Evolutionary conservation across 192 early-diverging fungal genomes (phyloP).

Genomic region (Coemansia sp.): DNA sequence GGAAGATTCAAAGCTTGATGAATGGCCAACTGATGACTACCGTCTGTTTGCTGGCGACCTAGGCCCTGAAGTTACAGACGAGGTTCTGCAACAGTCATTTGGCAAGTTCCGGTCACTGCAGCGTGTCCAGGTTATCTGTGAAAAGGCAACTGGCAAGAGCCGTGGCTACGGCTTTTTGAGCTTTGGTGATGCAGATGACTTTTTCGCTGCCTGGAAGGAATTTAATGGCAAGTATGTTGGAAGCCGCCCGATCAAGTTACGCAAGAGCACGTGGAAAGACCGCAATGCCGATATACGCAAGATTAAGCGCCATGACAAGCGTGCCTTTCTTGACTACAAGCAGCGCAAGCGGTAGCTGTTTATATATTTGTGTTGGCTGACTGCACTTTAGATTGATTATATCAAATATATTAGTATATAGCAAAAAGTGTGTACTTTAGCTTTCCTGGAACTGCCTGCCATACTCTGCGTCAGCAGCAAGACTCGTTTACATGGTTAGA

Average conservation of each 20-base stretch:
- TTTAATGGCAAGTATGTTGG: constrained; percentile 98
- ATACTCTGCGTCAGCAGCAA: constrained; percentile 29
- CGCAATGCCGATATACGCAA: constrained; percentile 74
- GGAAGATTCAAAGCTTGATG: constrained; percentile 83
- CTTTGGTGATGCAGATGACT: constrained; percentile 89
- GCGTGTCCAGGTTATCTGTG: constrained; percentile 77
- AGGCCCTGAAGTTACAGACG: constrained; percentile 90
- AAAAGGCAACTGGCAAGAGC: constrained; percentile 82
- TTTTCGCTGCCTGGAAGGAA: constrained; percentile 88
- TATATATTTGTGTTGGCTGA: background rate
- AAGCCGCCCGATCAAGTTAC: constrained; percentile 88
- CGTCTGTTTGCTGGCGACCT: constrained; percentile 92
- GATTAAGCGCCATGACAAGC: constrained; percentile 45
- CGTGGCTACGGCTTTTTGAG: constrained; percentile 94
- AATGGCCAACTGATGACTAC: constrained; percentile 92
- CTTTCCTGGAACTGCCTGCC: background rate
- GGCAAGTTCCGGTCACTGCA: constrained; percentile 83
- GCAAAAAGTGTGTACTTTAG: constrained; percentile 4
- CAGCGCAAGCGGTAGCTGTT: constrained; percentile 20
- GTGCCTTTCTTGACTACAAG: constrained; percentile 39
- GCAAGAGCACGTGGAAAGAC: constrained; percentile 91
- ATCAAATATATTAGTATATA: background rate
- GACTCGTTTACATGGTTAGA: constrained; percentile 37
- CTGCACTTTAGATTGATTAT: background rate
- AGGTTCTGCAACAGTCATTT: constrained; percentile 76